Conservation (phyloP, 225 moss, liverwort and hornwort genomes). For the Ulota crispa region DNA sequence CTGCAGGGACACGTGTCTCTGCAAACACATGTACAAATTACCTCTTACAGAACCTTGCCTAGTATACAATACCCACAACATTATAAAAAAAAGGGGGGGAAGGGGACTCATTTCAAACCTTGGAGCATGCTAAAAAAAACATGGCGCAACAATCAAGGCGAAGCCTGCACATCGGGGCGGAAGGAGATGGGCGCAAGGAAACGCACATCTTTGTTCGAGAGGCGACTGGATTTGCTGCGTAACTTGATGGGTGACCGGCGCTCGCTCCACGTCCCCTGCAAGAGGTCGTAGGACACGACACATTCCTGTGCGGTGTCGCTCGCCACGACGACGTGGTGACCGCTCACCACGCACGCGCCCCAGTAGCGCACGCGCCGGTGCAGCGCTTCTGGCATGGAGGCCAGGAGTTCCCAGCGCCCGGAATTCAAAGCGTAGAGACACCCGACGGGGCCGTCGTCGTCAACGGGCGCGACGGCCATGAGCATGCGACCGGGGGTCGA, state of each 20-base stretch:
- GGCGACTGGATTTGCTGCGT: background rate
- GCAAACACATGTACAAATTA: slow-evolving; percentile 14
- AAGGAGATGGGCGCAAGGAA: slow-evolving; percentile 30
- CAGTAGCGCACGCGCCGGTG: slow-evolving; percentile 45
- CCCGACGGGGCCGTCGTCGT: slow-evolving; percentile 50
- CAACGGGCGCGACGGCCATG: slow-evolving; percentile 52
- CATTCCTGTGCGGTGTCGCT: slow-evolving; percentile 39
- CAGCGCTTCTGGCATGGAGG: slow-evolving; percentile 52
- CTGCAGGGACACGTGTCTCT: background rate
- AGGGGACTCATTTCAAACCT: too few relatives aligned
- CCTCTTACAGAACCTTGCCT: background rate
- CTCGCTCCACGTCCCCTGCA: slow-evolving; percentile 34
- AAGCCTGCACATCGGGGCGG: slow-evolving; percentile 25
- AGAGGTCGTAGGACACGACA: slow-evolving; percentile 41
- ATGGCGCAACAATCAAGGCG: slow-evolving; percentile 10
- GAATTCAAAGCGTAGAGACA: slow-evolving; percentile 30
- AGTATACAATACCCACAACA: background rate
- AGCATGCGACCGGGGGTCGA: slow-evolving; percentile 24
- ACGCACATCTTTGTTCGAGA: slow-evolving; percentile 7
- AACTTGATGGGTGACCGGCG: slow-evolving; percentile 16
- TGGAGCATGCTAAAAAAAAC: background rate
- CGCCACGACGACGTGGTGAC: slow-evolving; percentile 24
- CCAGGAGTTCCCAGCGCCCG: slow-evolving; percentile 36
- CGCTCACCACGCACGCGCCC: slow-evolving; percentile 38
- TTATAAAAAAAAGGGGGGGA: too few relatives aligned